Base-by-base conservation (phyloP, 257 asterid species). In the Scutellaria minor region DNA sequence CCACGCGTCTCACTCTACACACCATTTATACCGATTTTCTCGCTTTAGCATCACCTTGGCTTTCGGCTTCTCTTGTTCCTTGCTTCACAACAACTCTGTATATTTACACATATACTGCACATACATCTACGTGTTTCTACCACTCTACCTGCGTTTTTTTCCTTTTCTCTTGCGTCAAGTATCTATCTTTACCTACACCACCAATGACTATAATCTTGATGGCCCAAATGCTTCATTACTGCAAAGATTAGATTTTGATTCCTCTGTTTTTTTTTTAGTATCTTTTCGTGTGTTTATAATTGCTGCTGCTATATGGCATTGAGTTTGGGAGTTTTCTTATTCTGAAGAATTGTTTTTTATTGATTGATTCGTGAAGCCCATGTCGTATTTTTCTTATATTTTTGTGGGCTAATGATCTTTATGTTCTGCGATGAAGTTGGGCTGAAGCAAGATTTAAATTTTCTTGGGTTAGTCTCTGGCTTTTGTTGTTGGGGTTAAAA, bases 1-100 rank as follows among this genome's bases (percentile, higher is more conserved):
- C 78, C 83, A 74, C 77, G 83, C 79, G 79, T 75, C 80, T 70
- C 74, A 64, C 65, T 66, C 66, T 35, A 41, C 61, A 27, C 9
- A 10, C 37, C 18, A 46, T 2, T 5, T 41, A 11, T 35, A 1
- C 45, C 63, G 75, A 72, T 66, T 47, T 58, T 63, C 50, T 68
- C 75, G 48, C 82, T 39, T 72, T 66, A 50, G 70, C 75, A 66
- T 71, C 27, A 24, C 27, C 27, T 24, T 24, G 27, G 27, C 27
- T 24, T 24, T 76, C 24, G 20, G 11, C 51, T 51, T 48, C 80
- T 50, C 75, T 11, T 39, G 55, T 61, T 59, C 67, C 53, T 68
- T 47, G 58, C 50, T 47, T 27, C 66, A 46, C 7, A 57, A 20
- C 15, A 59, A 72, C 56, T 55, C 78, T 6, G 50, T 59, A 24